Evolutionary conservation across 78 protist genomes (phyloP), one percentile per base, ranked within the genome.

Genomic region (Dictyostelium discoideum): DNA sequence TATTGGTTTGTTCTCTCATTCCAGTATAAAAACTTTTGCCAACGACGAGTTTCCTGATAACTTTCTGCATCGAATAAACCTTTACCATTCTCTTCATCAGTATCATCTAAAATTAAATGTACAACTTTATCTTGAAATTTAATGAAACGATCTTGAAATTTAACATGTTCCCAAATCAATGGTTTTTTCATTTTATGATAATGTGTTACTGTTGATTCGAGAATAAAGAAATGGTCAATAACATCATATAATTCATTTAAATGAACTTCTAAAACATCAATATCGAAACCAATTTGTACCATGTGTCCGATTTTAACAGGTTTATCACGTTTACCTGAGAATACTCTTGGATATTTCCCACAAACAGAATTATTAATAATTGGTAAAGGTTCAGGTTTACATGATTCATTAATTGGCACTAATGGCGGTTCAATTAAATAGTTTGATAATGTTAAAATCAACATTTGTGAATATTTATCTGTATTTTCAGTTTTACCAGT

Each of bases 21-120:
- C 84, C 84, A 78, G 9, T 78, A 60, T 26, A 78, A 24, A 78
- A 78, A 78, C 84, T 78, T 78, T 78, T 78, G 60, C 84, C 84
- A 78, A 24, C 84, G 42, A 78, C 84, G 84, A 9, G 24, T 26
- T 40, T 78, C 84, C 42, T 78, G 84, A 40, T 39, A 40, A 14
- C 1, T 40, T 40, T 78, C 84, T 8, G 48, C 3, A 20, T 10
- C n/a, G 42, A 78, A 78, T 16, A 32, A 32, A 32, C 37, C 37
- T 32, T 32, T 32, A 32, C 37, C 37, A 32, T n/a, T 14, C 5
- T 78, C 84, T 4, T 7, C 69, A 20, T 60, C 69, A 5, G 69
- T 60, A 20, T 60, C 69, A 20, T 60, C 69, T 6, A 78, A 40
- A 13, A 40, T 16, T 22, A 78, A 78, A 40, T 78, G 84, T 20